Evolutionary conservation across 768 basidiomycete genomes (phyloP), one percentile per base, ranked within the genome.

Genomic region (Kwoniella newhampshirensis): DNA sequence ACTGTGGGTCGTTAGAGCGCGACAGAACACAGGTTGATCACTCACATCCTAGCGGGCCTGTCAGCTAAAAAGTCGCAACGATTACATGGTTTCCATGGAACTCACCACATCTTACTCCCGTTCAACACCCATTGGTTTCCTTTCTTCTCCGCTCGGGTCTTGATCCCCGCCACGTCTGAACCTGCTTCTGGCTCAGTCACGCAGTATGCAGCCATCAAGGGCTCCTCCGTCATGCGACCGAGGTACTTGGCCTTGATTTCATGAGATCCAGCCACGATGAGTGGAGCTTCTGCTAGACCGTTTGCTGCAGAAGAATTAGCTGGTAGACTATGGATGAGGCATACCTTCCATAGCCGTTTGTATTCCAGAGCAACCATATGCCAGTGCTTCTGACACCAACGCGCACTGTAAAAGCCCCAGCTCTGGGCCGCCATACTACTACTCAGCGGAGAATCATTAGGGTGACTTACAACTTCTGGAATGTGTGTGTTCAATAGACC

Each of bases 401-500:
- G 76, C 70, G 39, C 75, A 77, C 11, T 72, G 68, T 28, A 79
- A 54, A 9, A 79, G 58, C 7, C 67, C 66, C 1, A 79, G 63
- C 1, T 75, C 77, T 0, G 76, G 68, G 6, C 78, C 77, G 26
- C 77, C 76, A 60, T 77, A 78, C 70, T 73, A 20, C 12, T 17
- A 1, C 21, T 26, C 25, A 23, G 40, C 26, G 13, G 5, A 5
- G 40, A n/a, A 5, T 42, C 17, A 23, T 42, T 42, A 8, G 21
- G 1, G 6, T 0, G 4, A 63, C 75, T 41, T 42, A 77, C 76
- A 39, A 65, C 71, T 51, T 74, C 75, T 2, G 78, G 78, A 0
- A 79, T 68, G 61, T 79, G 78, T 0, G 75, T 71, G 58, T 79
- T 79, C 39, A 79, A 37, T 4, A 79, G 57, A 20, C 78, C 78